Evolutionary conservation across 2,329 filamentous ascomycete genomes (phyloP), one percentile per base, ranked within the genome.

Genomic region (Rutstroemia sp.): DNA sequence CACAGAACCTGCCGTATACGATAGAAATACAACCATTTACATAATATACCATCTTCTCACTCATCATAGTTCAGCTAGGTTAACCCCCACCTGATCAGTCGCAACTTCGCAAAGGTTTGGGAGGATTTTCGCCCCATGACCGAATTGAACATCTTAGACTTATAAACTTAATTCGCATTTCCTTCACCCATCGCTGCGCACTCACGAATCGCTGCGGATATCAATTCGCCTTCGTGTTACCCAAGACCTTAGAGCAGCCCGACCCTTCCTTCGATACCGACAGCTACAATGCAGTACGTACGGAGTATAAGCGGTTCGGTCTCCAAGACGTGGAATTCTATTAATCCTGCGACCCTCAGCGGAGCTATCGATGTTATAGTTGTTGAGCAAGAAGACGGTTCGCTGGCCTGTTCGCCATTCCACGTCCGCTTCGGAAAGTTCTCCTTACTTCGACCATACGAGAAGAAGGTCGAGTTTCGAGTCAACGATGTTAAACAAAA

Each of bases 381-480:
- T 55, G 91, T 99, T 58, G 91, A 99, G 73, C 91, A 95, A 65
- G 90, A 92, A 70, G 94, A 99, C 79, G 94, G 90, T 75, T 79
- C 77, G 42, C 80, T 97, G 57, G 85, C 87, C 63, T 99, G 94
- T 75, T 97, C 92, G 27, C 94, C 94, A 50, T 99, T 99, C 73
- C 94, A 99, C 72, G 94, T 99, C 63, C 91, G 94, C 67, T 99
- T 99, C 73, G 94, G 94, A 72, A 99, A 99, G 75, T 97, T 97
- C 77, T 96, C 92, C 59, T 80, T 99, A 41, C 76, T 99, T 67
- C 88, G 94, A 21, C 94, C 94, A 0, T 96, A 86, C 59, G 94
- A 99, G 74, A 99, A 99, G 76, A 99, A 97, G 81, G 94, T 99
- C 68, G 92, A 97, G 74, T 99, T 99, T 75, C 82, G 82, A 66